Conservation (phyloP, 2,329 filamentous ascomycete species). For the Neofusicoccum ribis region DNA sequence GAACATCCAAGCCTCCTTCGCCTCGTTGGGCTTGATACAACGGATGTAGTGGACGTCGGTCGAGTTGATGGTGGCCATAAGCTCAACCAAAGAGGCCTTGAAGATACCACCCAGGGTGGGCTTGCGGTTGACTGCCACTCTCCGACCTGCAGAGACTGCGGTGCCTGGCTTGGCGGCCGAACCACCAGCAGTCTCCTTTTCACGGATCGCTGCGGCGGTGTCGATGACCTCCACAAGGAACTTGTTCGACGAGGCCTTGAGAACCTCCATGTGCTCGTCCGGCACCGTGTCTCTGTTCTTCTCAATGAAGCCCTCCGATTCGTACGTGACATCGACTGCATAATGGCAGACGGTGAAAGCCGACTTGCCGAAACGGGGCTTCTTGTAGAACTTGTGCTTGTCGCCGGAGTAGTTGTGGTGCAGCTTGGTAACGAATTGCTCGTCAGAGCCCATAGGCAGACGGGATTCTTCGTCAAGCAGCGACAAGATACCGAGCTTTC, state of each 20-base stretch:
- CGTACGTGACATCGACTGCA: conserved; percentile 95
- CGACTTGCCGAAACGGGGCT: conserved; percentile 95
- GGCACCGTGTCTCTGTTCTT: conserved; percentile 99
- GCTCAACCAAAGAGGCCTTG: conserved; percentile 95
- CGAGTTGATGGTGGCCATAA: conserved; percentile 96
- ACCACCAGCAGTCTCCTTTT: conserved; percentile 71
- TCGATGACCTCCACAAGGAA: conserved; percentile 86
- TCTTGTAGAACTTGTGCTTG: conserved; percentile 98
- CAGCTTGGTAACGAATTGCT: conserved; percentile 94
- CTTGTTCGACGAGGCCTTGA: conserved; percentile 77
- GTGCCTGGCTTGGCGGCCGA: conserved; percentile 68
- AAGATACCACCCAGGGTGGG: conserved; percentile 97
- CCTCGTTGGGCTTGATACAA: conserved; percentile 98
- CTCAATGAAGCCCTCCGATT: conserved; percentile 98
- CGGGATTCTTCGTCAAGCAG: conserved; percentile 95
- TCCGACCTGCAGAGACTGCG: conserved; percentile 69
- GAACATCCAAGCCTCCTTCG: conserved; percentile 95
- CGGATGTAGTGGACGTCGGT: conserved; percentile 99
- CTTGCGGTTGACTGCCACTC: conserved; percentile 92
- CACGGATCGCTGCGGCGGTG: conserved; percentile 80
- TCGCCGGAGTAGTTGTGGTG: conserved; percentile 88
- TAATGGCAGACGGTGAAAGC: conserved; percentile 98
- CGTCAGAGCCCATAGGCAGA: conserved; percentile 94
- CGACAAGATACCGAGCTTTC: conserved; percentile 89
- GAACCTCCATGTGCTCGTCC: conserved; percentile 94